Evolutionary conservation across 495 filamentous ascomycete genomes (phyloP).

Genomic region (Cercophora scortea): DNA sequence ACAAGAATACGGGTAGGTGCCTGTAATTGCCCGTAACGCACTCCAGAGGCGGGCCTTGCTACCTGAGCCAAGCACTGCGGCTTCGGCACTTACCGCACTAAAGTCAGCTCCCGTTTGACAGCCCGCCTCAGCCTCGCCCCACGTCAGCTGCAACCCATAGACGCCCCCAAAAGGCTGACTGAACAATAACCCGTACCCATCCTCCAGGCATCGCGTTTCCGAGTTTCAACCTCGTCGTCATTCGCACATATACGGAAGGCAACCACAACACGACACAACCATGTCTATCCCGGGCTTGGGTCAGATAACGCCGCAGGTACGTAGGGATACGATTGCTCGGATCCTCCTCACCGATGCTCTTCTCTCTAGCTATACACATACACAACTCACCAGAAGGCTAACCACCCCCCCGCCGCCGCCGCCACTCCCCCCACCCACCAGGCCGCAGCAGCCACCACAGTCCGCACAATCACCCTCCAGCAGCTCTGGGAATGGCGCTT

Average conservation of each 20-base stretch:
- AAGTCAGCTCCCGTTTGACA: no score
- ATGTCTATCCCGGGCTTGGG: constrained; percentile 46
- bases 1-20: no score
- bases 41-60: no score
- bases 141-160: no score
- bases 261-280: not conserved
- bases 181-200: no score
- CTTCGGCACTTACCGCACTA: no score
- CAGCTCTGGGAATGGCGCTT: constrained; percentile 79
- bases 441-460: constrained; percentile 14
- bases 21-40: no score
- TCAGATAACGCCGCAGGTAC: constrained; percentile 36
- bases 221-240: not conserved
- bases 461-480: constrained; percentile 29
- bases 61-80: no score
- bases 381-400: not conserved
- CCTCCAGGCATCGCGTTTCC: no score
- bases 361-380: not conserved
- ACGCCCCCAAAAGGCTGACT: no score
- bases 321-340: constrained; percentile 1
- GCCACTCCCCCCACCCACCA: not conserved
- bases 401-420: not conserved
- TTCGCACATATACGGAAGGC: not conserved
- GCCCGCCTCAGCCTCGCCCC: no score
- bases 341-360: not conserved